Evolutionary conservation across 495 filamentous ascomycete species (phyloP).

Genomic region (Trichoderma erinaceum): DNA sequence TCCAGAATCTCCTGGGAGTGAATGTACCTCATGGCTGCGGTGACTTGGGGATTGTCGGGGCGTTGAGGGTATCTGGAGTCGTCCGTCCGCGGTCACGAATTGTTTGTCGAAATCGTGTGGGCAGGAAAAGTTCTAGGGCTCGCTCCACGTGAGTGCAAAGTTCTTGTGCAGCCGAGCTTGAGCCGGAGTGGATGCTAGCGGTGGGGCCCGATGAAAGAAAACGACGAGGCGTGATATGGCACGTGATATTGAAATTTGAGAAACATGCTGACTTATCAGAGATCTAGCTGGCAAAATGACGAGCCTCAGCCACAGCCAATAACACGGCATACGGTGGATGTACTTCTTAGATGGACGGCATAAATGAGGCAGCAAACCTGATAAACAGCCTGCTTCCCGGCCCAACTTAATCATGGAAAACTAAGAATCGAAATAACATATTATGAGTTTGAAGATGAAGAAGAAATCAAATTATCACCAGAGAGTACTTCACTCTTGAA

Average conservation of each 20-base stretch:
- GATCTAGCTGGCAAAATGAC: not conserved
- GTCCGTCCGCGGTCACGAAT: conserved; percentile 32
- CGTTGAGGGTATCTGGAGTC: conserved; percentile 31
- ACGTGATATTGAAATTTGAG: not conserved
- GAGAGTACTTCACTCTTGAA: too few species aligned
- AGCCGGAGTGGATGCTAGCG: not conserved
- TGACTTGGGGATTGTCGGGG: conserved; percentile 28
- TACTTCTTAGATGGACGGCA: not conserved
- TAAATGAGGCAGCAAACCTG: not conserved
- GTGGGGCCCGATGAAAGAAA: not conserved
- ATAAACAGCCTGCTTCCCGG: not conserved
- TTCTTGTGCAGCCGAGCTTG: not conserved
- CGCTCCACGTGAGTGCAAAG: conserved; percentile 16
- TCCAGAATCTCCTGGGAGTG: conserved; percentile 89
- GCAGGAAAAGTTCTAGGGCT: conserved; percentile 20
- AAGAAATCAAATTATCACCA: too few species aligned
- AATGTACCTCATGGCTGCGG: conserved; percentile 92
- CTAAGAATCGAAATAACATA: not conserved
- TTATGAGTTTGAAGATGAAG: not conserved
- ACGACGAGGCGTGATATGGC: not conserved
- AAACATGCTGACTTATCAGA: not conserved
- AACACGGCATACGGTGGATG: not conserved
- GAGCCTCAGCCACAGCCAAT: not conserved
- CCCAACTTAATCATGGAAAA: not conserved
- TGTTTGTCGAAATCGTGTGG: conserved; percentile 21